These are phyloP conservation scores for Sugiyamaella floridensis DNA, from an alignment of 805 yeast genomes.

Conservation along the genomic window DNA sequence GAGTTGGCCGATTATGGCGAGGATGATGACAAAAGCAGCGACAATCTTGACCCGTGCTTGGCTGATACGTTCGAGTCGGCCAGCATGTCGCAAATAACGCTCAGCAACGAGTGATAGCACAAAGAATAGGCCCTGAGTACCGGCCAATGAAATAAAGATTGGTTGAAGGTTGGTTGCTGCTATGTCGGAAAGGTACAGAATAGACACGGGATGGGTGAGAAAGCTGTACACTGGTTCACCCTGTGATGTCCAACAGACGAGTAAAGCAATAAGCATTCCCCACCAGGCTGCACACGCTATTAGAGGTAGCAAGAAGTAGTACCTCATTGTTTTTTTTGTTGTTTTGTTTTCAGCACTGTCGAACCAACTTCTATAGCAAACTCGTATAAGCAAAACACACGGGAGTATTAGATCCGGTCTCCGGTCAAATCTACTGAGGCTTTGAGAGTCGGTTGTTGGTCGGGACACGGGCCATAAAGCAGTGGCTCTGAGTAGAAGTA, in stretches of 20 bases:
- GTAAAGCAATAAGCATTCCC: slow-evolving; percentile 80
- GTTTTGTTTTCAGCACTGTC: no score
- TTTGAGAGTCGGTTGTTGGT: no score
- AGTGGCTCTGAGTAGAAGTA: no score
- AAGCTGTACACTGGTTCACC: slow-evolving; percentile 68
- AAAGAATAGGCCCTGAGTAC: slow-evolving; percentile 69
- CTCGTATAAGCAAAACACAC: no score
- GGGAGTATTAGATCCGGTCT: no score
- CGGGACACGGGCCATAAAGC: no score
- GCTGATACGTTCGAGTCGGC: slow-evolving; percentile 49
- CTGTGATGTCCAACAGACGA: slow-evolving; percentile 70
- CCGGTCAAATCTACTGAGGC: no score
- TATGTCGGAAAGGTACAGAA: slow-evolving; percentile 69
- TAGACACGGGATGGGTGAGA: slow-evolving; percentile 38
- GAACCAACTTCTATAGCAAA: no score
- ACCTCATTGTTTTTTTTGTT: slow-evolving; percentile 8
- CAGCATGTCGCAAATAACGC: slow-evolving; percentile 49
- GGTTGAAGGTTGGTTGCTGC: slow-evolving; percentile 87
- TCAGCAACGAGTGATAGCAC: slow-evolving; percentile 59
- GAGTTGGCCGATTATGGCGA: slow-evolving; percentile 55
- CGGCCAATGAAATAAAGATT: slow-evolving; percentile 70
- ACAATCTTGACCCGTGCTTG: slow-evolving; percentile 37
- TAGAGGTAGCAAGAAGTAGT: slow-evolving; percentile 51
- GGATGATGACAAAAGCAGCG: slow-evolving; percentile 39
- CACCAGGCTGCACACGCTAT: slow-evolving; percentile 70